These are phyloP conservation scores for Phoenix roebelenii DNA, from an alignment of 176 grass and related monocot species.

Conservation along the genomic window DNA sequence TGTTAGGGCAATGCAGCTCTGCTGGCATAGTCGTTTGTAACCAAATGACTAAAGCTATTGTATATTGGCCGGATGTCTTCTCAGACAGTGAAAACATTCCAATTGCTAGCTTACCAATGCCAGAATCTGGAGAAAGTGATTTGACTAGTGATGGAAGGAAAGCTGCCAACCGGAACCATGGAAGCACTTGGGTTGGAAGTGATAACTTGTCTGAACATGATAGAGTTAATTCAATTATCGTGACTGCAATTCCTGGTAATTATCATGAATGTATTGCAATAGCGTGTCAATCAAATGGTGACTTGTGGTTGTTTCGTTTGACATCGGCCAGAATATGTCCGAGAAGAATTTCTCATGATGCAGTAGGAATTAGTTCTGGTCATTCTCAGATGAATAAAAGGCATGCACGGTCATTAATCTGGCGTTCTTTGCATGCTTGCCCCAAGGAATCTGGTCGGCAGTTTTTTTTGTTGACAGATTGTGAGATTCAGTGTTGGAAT, in stretches of 20 bases:
- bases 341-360: constrained; percentile 33
- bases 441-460: constrained; percentile 34
- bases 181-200: neutral
- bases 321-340: constrained; percentile 44
- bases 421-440: constrained; percentile 45
- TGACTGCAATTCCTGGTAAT: constrained; percentile 38
- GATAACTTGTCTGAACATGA: constrained; percentile 25
- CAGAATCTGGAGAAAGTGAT: constrained; percentile 10
- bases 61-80: constrained; percentile 82
- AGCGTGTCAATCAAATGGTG: constrained; percentile 47
- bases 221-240: constrained; percentile 66
- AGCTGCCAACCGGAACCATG: too few relatives aligned
- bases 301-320: constrained; percentile 58
- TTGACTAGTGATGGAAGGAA: too few relatives aligned
- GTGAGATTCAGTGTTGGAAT: constrained; percentile 78
- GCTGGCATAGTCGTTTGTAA: constrained; percentile 69
- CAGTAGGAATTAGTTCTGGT: constrained; percentile 21
- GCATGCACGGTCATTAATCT: constrained; percentile 53
- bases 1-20: constrained; percentile 41
- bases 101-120: constrained; percentile 29
- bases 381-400: constrained; percentile 38
- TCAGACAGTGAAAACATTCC: constrained; percentile 34
- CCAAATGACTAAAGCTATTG: constrained; percentile 45
- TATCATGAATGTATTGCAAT: constrained; percentile 48
- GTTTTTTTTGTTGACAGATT: constrained; percentile 75